Base-by-base conservation (phyloP, 1,284 basidiomycete species). In the Stygiomarasmius scandens region DNA sequence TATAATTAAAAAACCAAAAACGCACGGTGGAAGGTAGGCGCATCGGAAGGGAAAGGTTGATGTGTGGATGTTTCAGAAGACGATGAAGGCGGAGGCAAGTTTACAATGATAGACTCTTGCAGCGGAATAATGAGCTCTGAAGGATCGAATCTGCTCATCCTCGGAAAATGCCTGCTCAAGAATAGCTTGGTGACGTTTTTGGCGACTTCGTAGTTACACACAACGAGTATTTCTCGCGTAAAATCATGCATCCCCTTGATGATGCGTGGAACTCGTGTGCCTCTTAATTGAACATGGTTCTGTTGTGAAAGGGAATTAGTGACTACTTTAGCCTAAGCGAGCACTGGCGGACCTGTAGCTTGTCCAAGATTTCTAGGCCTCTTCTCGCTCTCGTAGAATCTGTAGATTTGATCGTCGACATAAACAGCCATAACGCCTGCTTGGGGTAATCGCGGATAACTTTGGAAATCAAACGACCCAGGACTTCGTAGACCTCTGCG, bases 351-450 rank as follows among this genome's bases (percentile, higher is more conserved):
- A 91, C 92, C 69, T 79, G 81, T n/a, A 93, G 78, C 64, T 82
- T 79, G 5, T 83, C 74, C 36, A 96, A 73, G 46, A 97, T 89
- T 2, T 73, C 67, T 51, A 70, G 78, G 49, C 92, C 93, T 58
- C 92, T 82, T 23, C 74, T 66, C 58, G 80, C 78, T 49, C 96
- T 81, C 34, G 81, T 80, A 0, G 67, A 5, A 61, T 92, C 90
- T 45, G 86, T 93, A 0, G 96, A 98, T 71, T 96, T 93, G 48
- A 91, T 84, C 5, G 94, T 93, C 0, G 94, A 92, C 0, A 91
- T 86, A 68, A 97, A 96, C 1, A 94, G 84, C 97, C 97, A 99
- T 44, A 98, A 78, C 0, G 92, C 89, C 74, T 99, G 97, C 50
- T 90, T 87, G 3, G 97, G 96, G 69, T 95, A 96, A 55, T 87